These are phyloP conservation scores for Aureobasidium sp. DNA, from an alignment of 2,329 filamentous ascomycete species.

Conservation along the genomic window DNA sequence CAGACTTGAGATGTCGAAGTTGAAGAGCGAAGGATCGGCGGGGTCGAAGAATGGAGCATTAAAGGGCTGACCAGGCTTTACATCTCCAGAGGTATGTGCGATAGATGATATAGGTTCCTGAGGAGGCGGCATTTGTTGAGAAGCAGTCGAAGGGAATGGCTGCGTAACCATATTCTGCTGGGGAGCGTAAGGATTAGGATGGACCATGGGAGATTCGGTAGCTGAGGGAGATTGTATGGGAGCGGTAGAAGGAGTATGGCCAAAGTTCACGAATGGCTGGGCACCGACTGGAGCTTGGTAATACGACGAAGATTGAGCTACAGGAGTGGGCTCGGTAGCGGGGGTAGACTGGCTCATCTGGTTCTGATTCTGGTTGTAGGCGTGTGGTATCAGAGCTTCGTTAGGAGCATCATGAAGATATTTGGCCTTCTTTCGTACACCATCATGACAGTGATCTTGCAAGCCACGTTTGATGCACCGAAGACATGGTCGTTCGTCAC, in stretches of 20 bases:
- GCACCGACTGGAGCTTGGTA: conserved; percentile 1
- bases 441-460: conserved; percentile 86
- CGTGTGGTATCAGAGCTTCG: conserved; percentile 77
- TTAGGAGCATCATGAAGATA: conserved; percentile 94
- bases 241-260: conserved; percentile 14
- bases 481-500: conserved; percentile 89
- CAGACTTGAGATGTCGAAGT: conserved; percentile 88
- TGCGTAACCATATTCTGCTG: conserved; percentile 2
- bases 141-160: conserved; percentile 22
- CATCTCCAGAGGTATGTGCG: conserved; percentile 32
- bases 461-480: conserved; percentile 90
- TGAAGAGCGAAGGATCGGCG: conserved; percentile 85
- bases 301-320: conserved; percentile 18
- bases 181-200: conserved; percentile 41
- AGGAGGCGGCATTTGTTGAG: conserved; percentile 39
- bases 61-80: conserved; percentile 36
- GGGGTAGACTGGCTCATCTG: not conserved
- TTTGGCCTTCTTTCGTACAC: conserved; percentile 96
- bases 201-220: conserved; percentile 35
- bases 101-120: conserved; percentile 41
- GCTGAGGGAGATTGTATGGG: conserved; percentile 33
- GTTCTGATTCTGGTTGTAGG: not conserved
- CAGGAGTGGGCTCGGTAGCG: conserved; percentile 2
- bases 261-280: conserved; percentile 10
- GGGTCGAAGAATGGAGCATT: conserved; percentile 67